phyloP scores from a whole-genome alignment of 106 monocot genomes.

The Platanthera zijinensis region DNA sequence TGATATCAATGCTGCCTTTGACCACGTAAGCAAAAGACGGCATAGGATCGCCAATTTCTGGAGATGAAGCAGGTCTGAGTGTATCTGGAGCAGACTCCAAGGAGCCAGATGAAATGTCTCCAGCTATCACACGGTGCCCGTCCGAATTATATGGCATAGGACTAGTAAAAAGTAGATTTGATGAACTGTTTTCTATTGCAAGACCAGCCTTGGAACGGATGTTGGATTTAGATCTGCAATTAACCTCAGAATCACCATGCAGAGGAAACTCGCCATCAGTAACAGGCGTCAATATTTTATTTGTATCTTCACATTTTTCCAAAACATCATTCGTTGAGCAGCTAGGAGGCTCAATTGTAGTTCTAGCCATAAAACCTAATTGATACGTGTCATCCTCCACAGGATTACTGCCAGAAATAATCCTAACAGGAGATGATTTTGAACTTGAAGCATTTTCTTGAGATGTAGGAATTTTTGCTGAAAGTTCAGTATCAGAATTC shows the following conservation, averaged over 20 bases:
- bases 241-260: background rate
- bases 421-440: background rate
- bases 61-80: background rate
- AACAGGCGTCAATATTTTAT: background rate
- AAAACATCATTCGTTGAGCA: background rate
- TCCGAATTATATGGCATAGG: background rate
- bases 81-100: background rate
- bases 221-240: background rate
- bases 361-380: background rate
- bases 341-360: background rate
- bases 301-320: background rate
- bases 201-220: background rate
- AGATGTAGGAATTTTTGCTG: background rate
- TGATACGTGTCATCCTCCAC: background rate
- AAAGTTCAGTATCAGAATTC: background rate
- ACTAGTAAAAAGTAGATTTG: background rate
- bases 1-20: background rate
- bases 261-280: background rate
- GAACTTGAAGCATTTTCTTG: background rate
- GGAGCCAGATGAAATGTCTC: background rate
- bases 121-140: background rate
- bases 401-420: background rate
- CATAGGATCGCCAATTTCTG: background rate
- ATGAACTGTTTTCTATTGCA: background rate
- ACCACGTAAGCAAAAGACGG: background rate